Evolutionary conservation across 257 asterid species (phyloP).

Genomic region (Nicotiana attenuata): DNA sequence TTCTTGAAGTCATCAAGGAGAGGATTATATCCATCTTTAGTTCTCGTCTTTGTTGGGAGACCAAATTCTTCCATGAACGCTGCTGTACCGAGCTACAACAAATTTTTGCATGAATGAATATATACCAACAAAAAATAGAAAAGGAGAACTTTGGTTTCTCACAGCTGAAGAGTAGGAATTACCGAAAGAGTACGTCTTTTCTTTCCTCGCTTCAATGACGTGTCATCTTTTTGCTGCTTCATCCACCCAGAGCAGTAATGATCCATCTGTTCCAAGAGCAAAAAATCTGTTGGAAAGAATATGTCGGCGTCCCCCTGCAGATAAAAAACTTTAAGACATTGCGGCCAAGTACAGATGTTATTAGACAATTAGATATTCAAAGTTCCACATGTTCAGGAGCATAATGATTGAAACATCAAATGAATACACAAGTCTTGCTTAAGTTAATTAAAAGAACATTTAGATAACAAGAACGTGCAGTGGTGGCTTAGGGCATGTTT

Average conservation of each 20-base stretch:
- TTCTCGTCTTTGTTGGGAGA: constrained; percentile 84
- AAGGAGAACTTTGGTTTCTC: background rate
- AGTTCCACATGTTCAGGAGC: background rate
- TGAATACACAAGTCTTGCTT: too few species aligned
- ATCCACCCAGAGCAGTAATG: constrained; percentile 85
- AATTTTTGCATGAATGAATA: constrained; percentile 4
- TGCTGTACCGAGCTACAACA: constrained; percentile 71
- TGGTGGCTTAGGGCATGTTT: too few species aligned
- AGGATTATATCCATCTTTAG: constrained; percentile 92
- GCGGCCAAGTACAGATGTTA: background rate
- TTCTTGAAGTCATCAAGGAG: constrained; percentile 96
- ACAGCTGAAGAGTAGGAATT: constrained; percentile 18
- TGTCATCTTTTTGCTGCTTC: constrained; percentile 40
- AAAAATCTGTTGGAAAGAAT: constrained; percentile 96
- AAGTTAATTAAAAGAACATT: too few species aligned
- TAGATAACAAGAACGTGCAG: background rate
- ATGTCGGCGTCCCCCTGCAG: constrained; percentile 95
- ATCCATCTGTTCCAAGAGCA: constrained; percentile 78
- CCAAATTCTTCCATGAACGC: constrained; percentile 97
- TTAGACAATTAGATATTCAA: background rate
- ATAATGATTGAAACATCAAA: background rate
- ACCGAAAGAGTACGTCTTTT: constrained; percentile 85
- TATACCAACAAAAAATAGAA: background rate
- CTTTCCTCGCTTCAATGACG: constrained; percentile 60
- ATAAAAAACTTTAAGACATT: background rate